These are phyloP conservation scores for Penstemon davidsonii DNA, from an alignment of 257 asterid species.

Conservation along the genomic window DNA sequence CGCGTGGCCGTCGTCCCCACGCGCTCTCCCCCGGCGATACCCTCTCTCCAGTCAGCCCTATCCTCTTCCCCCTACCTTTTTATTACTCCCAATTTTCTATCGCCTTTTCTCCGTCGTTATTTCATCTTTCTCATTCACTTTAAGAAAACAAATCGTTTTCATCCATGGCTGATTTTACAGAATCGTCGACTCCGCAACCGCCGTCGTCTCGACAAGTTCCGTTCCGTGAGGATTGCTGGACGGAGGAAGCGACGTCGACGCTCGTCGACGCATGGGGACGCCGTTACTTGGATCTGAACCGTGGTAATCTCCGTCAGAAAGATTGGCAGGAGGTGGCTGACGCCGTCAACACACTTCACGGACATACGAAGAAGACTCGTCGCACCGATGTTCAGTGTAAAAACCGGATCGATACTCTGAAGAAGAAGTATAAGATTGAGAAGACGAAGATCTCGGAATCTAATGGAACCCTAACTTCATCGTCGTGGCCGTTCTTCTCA, in stretches of 20 bases:
- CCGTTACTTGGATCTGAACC: constrained; percentile 67
- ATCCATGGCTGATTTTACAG: too few species aligned
- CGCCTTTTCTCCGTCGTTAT: too few species aligned
- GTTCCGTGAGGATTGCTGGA: constrained; percentile 86
- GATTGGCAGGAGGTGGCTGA: constrained; percentile 92
- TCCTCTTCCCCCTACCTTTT: too few species aligned
- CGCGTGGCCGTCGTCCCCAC: too few species aligned
- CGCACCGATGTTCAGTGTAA: constrained; percentile 86
- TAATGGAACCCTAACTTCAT: constrained; percentile 38
- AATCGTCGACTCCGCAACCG: too few species aligned
- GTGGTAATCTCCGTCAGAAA: constrained; percentile 79
- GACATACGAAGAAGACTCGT: constrained; percentile 59
- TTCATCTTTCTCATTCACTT: too few species aligned
- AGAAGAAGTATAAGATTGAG: constrained; percentile 83
- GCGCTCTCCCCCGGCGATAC: too few species aligned
- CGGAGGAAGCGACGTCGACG: constrained; percentile 80
- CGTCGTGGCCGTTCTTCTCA: constrained; percentile 69
- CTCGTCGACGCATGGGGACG: constrained; percentile 82
- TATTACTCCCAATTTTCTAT: too few species aligned
- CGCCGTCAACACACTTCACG: constrained; percentile 64
- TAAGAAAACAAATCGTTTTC: too few species aligned
- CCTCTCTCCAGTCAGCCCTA: too few species aligned
- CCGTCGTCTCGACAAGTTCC: constrained; percentile 21
- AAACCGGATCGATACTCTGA: constrained; percentile 89
- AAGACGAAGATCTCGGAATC: constrained; percentile 57